Evolutionary conservation across 192 early-diverging fungal genomes (phyloP), one percentile per base, ranked within the genome.

Genomic region (Coemansia sp.): DNA sequence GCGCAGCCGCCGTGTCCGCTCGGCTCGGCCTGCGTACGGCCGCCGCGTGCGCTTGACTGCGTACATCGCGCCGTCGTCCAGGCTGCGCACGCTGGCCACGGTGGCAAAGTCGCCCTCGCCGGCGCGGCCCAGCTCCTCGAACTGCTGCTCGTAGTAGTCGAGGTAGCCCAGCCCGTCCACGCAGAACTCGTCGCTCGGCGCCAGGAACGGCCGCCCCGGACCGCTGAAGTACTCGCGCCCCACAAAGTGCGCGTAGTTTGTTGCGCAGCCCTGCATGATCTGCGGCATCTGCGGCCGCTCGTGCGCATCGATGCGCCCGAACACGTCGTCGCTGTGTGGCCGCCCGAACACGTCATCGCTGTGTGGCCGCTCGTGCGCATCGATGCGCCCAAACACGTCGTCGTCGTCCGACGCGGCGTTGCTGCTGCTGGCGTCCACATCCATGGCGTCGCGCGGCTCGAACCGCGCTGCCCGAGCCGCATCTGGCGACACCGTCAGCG

Each of bases 81-180:
- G 81, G 49, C 83, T 83, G 60, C 86, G 84, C 8, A 91, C 93
- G 62, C 91, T 90, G 68, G 81, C 87, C 3, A 91, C 96, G 8
- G 88, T 84, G 1, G 92, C 87, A 63, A 93, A 95, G 57, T 88
- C 82, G 15, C 96, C 96, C 5, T 86, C 80, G 28, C 93, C 96
- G n/a, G 93, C 71, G 11, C 72, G 59, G 5, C 61, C 64, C 19
- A 88, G 67, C 14, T 92, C 61, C 46, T 84, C 80, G 66, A 94
- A 98, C 28, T 90, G 81, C 10, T 83, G 68, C 17, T 83, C 87
- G 59, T 94, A 84, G 71, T 92, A 90, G 68, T 93, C 89, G 0
- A 68, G 60, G 52, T 74, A 72, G 3, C 68, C 71, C 10, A 65
- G 59, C 14, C 72, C 81, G 49, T 73, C 72, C 14, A 75, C 60